Conservation (phyloP, 73 alveolate species). For the Halteria grandinella region DNA sequence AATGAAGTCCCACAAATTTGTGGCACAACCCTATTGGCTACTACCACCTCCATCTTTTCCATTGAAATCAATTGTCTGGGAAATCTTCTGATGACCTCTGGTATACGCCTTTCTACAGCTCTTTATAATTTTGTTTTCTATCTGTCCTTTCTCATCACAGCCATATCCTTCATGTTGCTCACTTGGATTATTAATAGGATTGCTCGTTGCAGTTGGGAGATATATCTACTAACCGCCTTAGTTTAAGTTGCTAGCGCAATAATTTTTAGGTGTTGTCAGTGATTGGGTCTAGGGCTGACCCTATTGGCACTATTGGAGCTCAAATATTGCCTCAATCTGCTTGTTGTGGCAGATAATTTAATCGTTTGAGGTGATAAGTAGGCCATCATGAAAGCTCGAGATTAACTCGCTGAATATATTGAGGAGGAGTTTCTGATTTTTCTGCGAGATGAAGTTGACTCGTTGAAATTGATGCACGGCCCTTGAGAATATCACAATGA, state of each 20-base stretch:
- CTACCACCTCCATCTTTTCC: neutral
- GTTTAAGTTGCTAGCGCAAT: too few species aligned
- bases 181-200: too few species aligned
- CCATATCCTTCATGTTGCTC: neutral
- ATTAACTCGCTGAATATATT: too few species aligned
- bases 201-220: too few species aligned
- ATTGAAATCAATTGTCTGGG: neutral
- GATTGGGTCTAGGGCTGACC: neutral
- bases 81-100: neutral
- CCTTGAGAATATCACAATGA: too few species aligned
- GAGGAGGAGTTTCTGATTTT: too few species aligned
- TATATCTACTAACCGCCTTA: too few species aligned
- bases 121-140: neutral
- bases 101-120: neutral
- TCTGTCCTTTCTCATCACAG: constrained; percentile 1
- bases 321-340: neutral
- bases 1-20: neutral
- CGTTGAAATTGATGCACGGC: too few species aligned
- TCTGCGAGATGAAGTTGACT: too few species aligned
- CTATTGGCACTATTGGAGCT: neutral
- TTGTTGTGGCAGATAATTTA: constrained; percentile 1
- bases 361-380: neutral
- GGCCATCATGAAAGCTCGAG: constrained; percentile 37
- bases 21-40: neutral
- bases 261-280: too few species aligned